A percentile compares a stretch with the other conserved stretches of the same genome.
phyloP scores from a whole-genome alignment of 2,329 filamentous ascomycete species.

The Hawksworthiomyces lignivorus region DNA sequence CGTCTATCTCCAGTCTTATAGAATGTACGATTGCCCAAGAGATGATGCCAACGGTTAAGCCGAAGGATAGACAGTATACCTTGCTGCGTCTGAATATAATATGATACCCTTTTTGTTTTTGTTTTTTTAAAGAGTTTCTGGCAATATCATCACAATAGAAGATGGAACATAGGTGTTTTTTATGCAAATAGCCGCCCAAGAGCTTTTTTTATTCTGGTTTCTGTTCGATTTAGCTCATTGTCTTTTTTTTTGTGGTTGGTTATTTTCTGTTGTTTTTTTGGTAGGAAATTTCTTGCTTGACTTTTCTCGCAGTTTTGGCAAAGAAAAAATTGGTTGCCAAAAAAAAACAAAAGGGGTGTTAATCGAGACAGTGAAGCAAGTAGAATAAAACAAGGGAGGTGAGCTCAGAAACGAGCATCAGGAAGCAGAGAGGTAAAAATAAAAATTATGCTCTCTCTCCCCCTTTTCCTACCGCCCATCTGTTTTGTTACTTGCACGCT shows the following conservation, averaged over 20 bases:
- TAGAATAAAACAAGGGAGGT: neutral
- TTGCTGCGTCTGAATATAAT: too few relatives aligned
- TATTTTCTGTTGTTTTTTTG: slow-evolving; percentile 6
- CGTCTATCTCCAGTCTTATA: too few relatives aligned
- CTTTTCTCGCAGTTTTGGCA: neutral
- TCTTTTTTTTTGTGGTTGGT: slow-evolving; percentile 6
- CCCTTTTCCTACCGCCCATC: neutral
- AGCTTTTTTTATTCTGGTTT: slow-evolving; percentile 11
- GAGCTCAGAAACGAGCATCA: neutral
- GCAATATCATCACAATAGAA: neutral
- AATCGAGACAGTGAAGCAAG: neutral
- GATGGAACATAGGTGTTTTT: neutral
- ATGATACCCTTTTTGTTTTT: slow-evolving; percentile 7
- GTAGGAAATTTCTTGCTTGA: neutral
- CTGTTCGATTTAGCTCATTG: slow-evolving; percentile 10
- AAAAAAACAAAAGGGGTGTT: neutral
- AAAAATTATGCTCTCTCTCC: neutral
- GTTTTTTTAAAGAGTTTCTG: too few relatives aligned
- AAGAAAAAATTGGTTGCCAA: neutral
- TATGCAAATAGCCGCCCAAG: slow-evolving; percentile 16
- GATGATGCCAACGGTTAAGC: too few relatives aligned
- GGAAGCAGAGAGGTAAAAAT: too few relatives aligned
- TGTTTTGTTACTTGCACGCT: too few relatives aligned
- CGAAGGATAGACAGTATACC: too few relatives aligned
- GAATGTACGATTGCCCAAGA: too few relatives aligned